Evolutionary conservation across 2,329 filamentous ascomycete genomes (phyloP).

Genomic region (Plectosphaerella sp.): DNA sequence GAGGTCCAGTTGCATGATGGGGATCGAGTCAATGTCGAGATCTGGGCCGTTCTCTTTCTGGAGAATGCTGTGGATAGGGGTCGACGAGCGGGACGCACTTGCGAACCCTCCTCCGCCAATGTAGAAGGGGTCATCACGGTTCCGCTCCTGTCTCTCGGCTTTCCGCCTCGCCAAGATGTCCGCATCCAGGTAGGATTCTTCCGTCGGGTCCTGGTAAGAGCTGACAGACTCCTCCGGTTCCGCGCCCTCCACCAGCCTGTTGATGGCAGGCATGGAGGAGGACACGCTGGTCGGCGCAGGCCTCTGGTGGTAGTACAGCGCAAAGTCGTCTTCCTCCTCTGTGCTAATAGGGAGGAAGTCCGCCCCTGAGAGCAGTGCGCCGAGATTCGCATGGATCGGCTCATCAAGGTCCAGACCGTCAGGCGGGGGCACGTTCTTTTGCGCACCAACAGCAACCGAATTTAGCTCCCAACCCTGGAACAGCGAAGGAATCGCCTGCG

Average conservation of each 20-base stretch:
- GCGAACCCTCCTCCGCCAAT: constrained; percentile 54
- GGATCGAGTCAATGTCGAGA: constrained; percentile 89
- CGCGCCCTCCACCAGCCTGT: constrained; percentile 40
- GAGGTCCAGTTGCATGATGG: constrained; percentile 88
- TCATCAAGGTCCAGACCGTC: constrained; percentile 72
- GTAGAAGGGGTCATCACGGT: constrained; percentile 94
- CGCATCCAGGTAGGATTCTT: constrained; percentile 65
- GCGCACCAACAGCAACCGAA: constrained; percentile 78
- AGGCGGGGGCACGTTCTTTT: constrained; percentile 80
- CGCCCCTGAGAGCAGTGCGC: constrained; percentile 58
- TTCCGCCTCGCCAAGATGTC: constrained; percentile 71
- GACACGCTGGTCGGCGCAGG: constrained; percentile 46
- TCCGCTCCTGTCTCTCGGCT: constrained; percentile 73
- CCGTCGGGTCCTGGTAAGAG: constrained; percentile 56
- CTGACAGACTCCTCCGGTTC: constrained; percentile 35
- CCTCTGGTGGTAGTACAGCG: constrained; percentile 58
- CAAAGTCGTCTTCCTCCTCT: constrained; percentile 62
- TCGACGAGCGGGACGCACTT: constrained; percentile 57
- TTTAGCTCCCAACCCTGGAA: constrained; percentile 88
- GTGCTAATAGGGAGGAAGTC: constrained; percentile 43
- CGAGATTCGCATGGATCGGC: constrained; percentile 74
- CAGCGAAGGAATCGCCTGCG: constrained; percentile 83
- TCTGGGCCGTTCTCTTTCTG: constrained; percentile 69
- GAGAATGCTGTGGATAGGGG: constrained; percentile 74
- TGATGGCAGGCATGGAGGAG: constrained; percentile 51